A percentile compares a stretch with the other conserved stretches of the same genome.
These are phyloP conservation scores for Fusarium mundagurra DNA, from an alignment of 2,329 filamentous ascomycete species.

Conservation along the genomic window DNA sequence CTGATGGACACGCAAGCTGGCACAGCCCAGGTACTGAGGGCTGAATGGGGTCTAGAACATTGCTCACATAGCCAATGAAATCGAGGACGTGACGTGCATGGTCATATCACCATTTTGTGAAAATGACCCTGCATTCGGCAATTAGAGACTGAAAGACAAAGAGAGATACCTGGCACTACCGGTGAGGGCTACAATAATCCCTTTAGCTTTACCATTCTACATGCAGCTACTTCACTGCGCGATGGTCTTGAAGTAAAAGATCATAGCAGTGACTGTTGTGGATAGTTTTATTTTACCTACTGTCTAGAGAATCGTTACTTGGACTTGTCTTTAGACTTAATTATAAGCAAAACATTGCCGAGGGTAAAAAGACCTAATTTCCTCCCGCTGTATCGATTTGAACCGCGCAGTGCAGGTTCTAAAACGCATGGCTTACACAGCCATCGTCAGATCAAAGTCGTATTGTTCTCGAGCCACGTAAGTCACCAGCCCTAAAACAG, in stretches of 20 bases:
- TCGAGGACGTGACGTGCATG: neutral
- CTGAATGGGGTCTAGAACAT: neutral
- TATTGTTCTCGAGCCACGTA: neutral
- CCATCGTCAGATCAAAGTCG: neutral
- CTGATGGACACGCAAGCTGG: neutral
- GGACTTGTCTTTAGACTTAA: neutral
- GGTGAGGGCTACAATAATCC: accelerated
- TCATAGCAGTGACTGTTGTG: accelerated
- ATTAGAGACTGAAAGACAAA: neutral
- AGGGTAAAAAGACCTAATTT: accelerated
- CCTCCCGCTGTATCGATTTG: neutral
- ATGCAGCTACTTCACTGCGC: accelerated
- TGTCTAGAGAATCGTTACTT: neutral
- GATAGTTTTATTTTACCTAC: accelerated
- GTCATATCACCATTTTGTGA: neutral
- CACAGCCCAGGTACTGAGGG: neutral
- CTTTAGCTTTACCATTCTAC: accelerated
- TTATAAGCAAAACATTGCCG: no score
- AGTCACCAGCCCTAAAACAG: neutral
- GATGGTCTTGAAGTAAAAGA: accelerated
- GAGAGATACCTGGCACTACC: neutral
- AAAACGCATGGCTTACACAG: neutral
- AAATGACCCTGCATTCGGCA: neutral
- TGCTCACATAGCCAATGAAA: neutral
- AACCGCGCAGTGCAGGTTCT: neutral